Percentiles rank a stretch among this genome's conserved stretches.
phyloP scores from a whole-genome alignment of 352 stramenopile species.

The Phytopythium ostracodes region DNA sequence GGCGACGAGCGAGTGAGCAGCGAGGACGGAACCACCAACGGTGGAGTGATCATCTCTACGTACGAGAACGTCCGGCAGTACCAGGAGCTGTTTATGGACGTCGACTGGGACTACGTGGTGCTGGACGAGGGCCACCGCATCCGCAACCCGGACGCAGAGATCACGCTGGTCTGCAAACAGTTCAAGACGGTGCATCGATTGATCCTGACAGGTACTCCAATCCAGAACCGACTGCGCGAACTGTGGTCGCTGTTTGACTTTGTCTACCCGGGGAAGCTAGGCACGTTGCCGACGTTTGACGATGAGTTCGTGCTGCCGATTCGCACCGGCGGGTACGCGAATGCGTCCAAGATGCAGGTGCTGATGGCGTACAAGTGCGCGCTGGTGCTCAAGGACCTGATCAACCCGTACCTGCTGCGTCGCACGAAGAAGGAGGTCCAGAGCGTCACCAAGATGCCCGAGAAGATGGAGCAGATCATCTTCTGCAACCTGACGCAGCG shows the following conservation, averaged over 20 bases:
- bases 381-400: conserved; percentile 94
- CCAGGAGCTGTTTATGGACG: conserved; percentile 84
- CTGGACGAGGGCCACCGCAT: conserved; percentile 99
- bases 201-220: conserved; percentile 90
- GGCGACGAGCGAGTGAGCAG: conserved; percentile 13
- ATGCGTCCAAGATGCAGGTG: conserved; percentile 93
- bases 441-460: conserved; percentile 89
- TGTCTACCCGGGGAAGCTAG: conserved; percentile 96
- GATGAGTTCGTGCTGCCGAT: conserved; percentile 97
- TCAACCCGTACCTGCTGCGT: conserved; percentile 96
- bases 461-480: conserved; percentile 98
- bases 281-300: conserved; percentile 97
- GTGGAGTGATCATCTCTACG: conserved; percentile 94
- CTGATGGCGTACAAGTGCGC: conserved; percentile 97
- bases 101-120: conserved; percentile 97
- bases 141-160: conserved; percentile 96
- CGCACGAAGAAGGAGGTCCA: conserved; percentile 94
- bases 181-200: conserved; percentile 89
- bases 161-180: conserved; percentile 94
- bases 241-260: conserved; percentile 99
- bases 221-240: conserved; percentile 95
- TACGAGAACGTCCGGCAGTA: conserved; percentile 96
- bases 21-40: conserved; percentile 18
- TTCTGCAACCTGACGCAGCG: conserved; percentile 92
- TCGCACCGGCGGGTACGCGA: conserved; percentile 90